A percentile compares a stretch with the other conserved stretches of the same genome.
Evolutionary conservation across 2,329 filamentous ascomycete species (phyloP).

Genomic region (Fusarium continuum): DNA sequence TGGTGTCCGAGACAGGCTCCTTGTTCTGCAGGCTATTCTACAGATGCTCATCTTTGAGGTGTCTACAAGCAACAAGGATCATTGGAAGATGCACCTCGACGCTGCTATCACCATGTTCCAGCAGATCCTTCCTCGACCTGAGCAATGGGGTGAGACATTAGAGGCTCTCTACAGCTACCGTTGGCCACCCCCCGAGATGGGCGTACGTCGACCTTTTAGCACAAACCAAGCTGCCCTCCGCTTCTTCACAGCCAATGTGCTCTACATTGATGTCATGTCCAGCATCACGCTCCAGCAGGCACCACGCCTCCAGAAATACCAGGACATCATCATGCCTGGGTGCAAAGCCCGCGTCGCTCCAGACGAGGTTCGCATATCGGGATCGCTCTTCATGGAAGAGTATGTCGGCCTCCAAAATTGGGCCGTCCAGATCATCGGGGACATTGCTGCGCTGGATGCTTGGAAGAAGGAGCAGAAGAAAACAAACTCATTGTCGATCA

Average conservation of each 20-base stretch:
- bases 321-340: slow-evolving; percentile 51
- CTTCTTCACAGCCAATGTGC: slow-evolving; percentile 58
- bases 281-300: slow-evolving; percentile 56
- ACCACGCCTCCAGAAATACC: slow-evolving; percentile 56
- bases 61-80: slow-evolving; percentile 55
- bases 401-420: slow-evolving; percentile 67
- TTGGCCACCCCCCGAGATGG: slow-evolving; percentile 49
- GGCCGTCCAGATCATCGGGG: slow-evolving; percentile 63
- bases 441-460: slow-evolving; percentile 61
- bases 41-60: slow-evolving; percentile 65
- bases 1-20: slow-evolving; percentile 48
- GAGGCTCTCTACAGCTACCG: slow-evolving; percentile 43
- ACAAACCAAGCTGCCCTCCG: slow-evolving; percentile 57
- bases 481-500: slow-evolving; percentile 55
- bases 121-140: slow-evolving; percentile 53
- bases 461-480: slow-evolving; percentile 62
- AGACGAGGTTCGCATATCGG: slow-evolving; percentile 33
- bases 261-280: slow-evolving; percentile 61
- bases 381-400: slow-evolving; percentile 56
- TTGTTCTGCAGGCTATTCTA: slow-evolving; percentile 60
- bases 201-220: slow-evolving; percentile 51
- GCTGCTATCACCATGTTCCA: slow-evolving; percentile 60
- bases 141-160: slow-evolving; percentile 51
- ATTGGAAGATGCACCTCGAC: slow-evolving; percentile 61
- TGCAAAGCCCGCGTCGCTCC: slow-evolving; percentile 34